phyloP scores from a whole-genome alignment of 2,329 filamentous ascomycete species.

The Clonostachys rosea region DNA sequence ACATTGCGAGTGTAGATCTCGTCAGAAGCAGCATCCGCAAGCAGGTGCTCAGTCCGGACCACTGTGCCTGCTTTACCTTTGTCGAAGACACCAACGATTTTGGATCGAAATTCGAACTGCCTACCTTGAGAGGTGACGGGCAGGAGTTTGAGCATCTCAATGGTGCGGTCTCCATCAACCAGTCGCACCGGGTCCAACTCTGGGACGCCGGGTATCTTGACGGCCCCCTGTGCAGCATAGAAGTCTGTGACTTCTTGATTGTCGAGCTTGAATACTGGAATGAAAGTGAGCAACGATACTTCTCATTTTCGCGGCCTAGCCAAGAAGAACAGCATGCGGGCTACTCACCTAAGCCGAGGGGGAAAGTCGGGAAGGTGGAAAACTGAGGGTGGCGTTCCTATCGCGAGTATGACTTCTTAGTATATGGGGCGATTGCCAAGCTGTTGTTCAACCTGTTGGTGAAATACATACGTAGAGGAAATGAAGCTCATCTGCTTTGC shows the following conservation, averaged over 20 bases:
- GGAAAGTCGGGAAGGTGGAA: not conserved
- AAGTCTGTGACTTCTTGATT: slow-evolving; percentile 67
- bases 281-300: no score
- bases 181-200: slow-evolving; percentile 58
- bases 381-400: not conserved
- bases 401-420: not conserved
- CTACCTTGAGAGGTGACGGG: slow-evolving; percentile 56
- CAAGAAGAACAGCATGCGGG: no score
- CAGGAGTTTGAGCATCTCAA: slow-evolving; percentile 59
- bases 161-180: slow-evolving; percentile 64
- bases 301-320: no score
- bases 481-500: slow-evolving; percentile 76
- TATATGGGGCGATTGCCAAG: not conserved
- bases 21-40: slow-evolving; percentile 50
- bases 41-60: not conserved
- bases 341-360: not conserved
- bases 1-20: slow-evolving; percentile 58
- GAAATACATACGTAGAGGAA: slow-evolving; percentile 72
- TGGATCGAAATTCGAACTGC: slow-evolving; percentile 39
- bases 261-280: slow-evolving; percentile 59
- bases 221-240: slow-evolving; percentile 50
- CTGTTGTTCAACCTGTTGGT: not conserved
- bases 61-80: not conserved
- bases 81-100: slow-evolving; percentile 60
- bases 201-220: slow-evolving; percentile 60